Evolutionary conservation across 2,329 filamentous ascomycete species (phyloP).

Genomic region (Sclerotinia spermophila): DNA sequence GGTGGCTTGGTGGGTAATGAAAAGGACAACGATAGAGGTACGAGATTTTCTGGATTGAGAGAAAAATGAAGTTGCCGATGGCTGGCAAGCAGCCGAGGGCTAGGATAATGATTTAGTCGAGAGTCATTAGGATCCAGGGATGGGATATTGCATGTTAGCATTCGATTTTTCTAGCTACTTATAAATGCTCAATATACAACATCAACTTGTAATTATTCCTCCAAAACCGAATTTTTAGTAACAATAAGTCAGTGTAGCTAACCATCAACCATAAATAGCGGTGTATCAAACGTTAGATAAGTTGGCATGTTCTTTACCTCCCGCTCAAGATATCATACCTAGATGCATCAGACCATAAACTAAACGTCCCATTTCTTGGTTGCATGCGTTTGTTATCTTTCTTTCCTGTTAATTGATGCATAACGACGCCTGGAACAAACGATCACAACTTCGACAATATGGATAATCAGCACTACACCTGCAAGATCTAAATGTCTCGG

Average conservation of each 20-base stretch:
- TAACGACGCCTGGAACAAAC: too few species aligned
- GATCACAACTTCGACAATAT: too few species aligned
- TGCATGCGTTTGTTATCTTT: too few species aligned
- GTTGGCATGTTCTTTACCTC: too few species aligned
- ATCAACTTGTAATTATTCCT: not conserved
- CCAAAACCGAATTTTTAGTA: not conserved
- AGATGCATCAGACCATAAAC: too few species aligned
- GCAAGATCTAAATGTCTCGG: too few species aligned
- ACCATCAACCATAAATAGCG: not conserved
- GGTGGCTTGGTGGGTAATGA: not conserved
- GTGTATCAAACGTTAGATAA: not conserved
- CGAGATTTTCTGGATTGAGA: too few species aligned
- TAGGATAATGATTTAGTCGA: not conserved
- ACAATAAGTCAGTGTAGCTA: not conserved
- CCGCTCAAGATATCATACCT: too few species aligned
- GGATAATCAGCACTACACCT: too few species aligned
- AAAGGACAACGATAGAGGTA: not conserved
- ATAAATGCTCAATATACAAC: not conserved
- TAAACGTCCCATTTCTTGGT: too few species aligned
- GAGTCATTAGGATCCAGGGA: not conserved
- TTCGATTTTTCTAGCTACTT: not conserved
- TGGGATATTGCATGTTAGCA: too few species aligned
- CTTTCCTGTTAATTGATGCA: too few species aligned
- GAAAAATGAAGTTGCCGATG: not conserved
- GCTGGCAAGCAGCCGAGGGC: not conserved